Conservation (phyloP, 2,329 filamentous ascomycete species). For the Diplocarpon rosae region DNA sequence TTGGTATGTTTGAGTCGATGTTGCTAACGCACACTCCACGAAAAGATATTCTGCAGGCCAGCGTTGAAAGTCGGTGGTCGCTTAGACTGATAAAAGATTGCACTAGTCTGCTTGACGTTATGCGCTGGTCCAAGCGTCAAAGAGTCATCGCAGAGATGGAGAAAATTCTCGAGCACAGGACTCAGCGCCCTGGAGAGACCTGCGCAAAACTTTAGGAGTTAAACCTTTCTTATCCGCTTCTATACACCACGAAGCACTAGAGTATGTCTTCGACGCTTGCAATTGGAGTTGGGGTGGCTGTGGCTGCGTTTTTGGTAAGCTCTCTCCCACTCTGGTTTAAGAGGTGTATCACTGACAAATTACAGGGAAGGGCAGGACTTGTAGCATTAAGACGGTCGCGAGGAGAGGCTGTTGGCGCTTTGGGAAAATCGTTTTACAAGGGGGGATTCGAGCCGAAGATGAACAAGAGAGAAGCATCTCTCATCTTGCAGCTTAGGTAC, state of each 20-base stretch:
- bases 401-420: slow-evolving; percentile 58
- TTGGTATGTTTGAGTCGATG: slow-evolving; percentile 1
- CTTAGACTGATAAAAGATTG: slow-evolving; percentile 11
- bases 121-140: slow-evolving; percentile 1
- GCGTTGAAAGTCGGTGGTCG: slow-evolving; percentile 13
- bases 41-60: slow-evolving; percentile 5
- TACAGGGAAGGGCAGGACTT: slow-evolving; percentile 79
- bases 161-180: no score
- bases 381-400: slow-evolving; percentile 78
- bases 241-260: neutral
- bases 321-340: neutral
- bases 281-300: slow-evolving; percentile 50
- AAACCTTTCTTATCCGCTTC: neutral
- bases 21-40: neutral
- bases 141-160: no score
- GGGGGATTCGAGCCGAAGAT: slow-evolving; percentile 96
- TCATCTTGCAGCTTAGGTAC: slow-evolving; percentile 87
- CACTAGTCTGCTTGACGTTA: slow-evolving; percentile 6
- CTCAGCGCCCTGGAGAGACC: no score
- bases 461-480: slow-evolving; percentile 79
- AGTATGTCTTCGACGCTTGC: slow-evolving; percentile 48
- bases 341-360: slow-evolving; percentile 13
- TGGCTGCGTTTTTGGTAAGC: slow-evolving; percentile 53
- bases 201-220: no score
- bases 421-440: slow-evolving; percentile 94